Evolutionary conservation across 257 asterid genomes (phyloP).

Genomic region (Dorcoceras hygrometricum): DNA sequence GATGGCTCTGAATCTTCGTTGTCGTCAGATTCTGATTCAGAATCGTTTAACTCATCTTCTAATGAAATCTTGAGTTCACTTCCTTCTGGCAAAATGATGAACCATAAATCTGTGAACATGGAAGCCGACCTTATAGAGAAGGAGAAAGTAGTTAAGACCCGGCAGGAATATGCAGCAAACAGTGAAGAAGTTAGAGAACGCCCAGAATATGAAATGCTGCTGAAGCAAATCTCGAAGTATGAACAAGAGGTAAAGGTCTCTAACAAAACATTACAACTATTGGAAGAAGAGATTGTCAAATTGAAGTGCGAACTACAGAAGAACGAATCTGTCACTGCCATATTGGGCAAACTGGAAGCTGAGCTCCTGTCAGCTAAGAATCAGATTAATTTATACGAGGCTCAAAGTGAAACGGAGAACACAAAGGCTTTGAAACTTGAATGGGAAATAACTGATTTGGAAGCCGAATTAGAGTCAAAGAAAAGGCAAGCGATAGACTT

Average conservation of each 20-base stretch:
- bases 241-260: constrained; percentile 39
- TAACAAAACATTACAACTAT: constrained; percentile 33
- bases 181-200: constrained; percentile 17
- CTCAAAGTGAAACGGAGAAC: constrained; percentile 44
- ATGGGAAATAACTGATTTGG: constrained; percentile 41
- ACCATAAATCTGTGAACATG: constrained; percentile 25
- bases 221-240: constrained; percentile 34
- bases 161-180: constrained; percentile 21
- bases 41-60: constrained; percentile 40
- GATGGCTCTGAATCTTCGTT: constrained; percentile 50
- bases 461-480: constrained; percentile 43
- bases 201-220: constrained; percentile 22
- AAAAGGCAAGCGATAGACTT: constrained; percentile 34
- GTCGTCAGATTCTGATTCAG: constrained; percentile 79
- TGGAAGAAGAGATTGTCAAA: constrained; percentile 54
- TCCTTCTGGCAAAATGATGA: constrained; percentile 25
- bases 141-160: constrained; percentile 12
- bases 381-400: constrained; percentile 38
- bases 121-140: constrained; percentile 19
- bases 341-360: constrained; percentile 35
- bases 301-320: constrained; percentile 39
- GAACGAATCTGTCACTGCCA: constrained; percentile 29
- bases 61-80: constrained; percentile 22
- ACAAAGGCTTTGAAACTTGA: constrained; percentile 43
- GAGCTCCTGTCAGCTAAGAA: constrained; percentile 43